Base-by-base conservation (phyloP, 1,139 yeast genomes). In the Lodderomyces theae region DNA sequence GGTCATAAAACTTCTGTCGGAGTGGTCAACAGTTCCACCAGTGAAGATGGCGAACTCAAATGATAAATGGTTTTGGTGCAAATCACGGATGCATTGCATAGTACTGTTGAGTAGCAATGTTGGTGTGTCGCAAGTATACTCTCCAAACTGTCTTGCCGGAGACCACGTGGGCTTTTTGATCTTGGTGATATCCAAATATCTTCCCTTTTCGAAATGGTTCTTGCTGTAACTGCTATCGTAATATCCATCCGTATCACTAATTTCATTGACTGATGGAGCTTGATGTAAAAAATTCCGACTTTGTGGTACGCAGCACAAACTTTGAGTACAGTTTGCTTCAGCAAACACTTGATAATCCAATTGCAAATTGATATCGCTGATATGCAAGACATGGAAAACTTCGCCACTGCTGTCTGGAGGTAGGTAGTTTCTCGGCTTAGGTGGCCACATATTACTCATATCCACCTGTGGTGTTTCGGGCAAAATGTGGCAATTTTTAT, bases 401-500 rank as follows among this genome's bases (percentile, higher is more conserved):
- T 47, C 45, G 11, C 53, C 53, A 22, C 47, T 37, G 25, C 42
- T 42, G 17, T 47, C 51, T 2, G 66, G 63, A 9, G 57, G 51
- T n/a, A 58, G 54, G 45, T 66, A 60, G 34, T 53, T 56, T 5
- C 59, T 60, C 15, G 66, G 60, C 39, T 53, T 56, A 7, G 57
- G 53, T 1, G 67, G 63, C 78, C 80, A 74, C 60, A 73, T 60
- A 22, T 58, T 45, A 10, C 62, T 47, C 41, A 74, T 48, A 42
- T 71, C 71, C 36, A 74, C 53, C 10, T 54, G 48, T 2, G 77
- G 78, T 4, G 74, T 59, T 18, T 54, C 56, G 4, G 82, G 82
- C 36, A 70, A 54, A 0, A 62, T 52, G 51, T 79, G 75, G 35
- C 72, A 63, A 4, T 55, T 54, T 10, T 53, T 50, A 39, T 73